Evolutionary conservation across 2,329 filamentous ascomycete genomes (phyloP).

Genomic region (Alternaria novae-zelandiae): DNA sequence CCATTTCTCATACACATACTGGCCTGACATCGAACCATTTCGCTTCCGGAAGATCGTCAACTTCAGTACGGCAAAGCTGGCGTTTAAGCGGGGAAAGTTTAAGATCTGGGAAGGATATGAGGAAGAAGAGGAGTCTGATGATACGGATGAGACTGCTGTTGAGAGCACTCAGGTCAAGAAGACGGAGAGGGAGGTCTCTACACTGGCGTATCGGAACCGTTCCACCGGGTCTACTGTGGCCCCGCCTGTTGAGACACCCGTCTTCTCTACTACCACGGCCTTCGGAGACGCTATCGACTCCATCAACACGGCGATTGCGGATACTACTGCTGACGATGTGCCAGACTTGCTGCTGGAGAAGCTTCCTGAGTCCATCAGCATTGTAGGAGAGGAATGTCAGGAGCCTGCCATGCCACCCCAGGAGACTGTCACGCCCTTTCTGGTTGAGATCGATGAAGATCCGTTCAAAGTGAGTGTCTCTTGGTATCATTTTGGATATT

Average conservation of each 20-base stretch:
- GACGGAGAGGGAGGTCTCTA: neutral
- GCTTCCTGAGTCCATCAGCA: neutral
- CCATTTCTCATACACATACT: neutral
- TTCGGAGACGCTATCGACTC: neutral
- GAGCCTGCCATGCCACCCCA: neutral
- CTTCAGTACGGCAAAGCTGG: neutral
- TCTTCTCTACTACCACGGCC: neutral
- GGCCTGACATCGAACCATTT: neutral
- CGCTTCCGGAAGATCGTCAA: neutral
- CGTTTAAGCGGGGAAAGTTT: neutral
- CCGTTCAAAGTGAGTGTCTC: constrained; percentile 14
- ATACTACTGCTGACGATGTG: neutral
- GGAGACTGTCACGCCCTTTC: neutral
- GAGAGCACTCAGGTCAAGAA: neutral
- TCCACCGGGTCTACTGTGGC: neutral
- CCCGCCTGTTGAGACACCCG: neutral
- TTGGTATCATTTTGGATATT: neutral
- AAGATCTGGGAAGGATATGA: neutral
- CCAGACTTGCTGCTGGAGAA: neutral
- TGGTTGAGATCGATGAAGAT: neutral
- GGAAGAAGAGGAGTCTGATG: neutral
- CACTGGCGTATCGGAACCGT: neutral
- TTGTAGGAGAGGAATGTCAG: neutral
- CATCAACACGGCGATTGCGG: neutral
- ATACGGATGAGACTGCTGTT: neutral